Conservation (phyloP, 257 asterid species). For the Paulownia fortunei region DNA sequence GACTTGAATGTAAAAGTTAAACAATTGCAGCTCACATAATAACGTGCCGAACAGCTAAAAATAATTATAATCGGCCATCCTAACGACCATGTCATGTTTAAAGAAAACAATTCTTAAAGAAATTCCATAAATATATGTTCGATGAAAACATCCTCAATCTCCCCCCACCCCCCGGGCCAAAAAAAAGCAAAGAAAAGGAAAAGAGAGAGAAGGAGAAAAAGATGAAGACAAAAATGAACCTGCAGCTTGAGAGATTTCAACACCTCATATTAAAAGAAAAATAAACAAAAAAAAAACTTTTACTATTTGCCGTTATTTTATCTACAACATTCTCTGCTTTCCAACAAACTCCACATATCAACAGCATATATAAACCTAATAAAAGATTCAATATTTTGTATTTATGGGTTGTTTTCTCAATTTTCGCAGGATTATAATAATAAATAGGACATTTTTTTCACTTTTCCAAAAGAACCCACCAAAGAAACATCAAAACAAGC, state of each 20-base stretch:
- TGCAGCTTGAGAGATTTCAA: background rate
- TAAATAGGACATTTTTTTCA: background rate
- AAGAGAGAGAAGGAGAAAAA: background rate
- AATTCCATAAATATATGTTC: background rate
- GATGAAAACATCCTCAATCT: background rate
- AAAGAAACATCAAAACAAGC: slow-evolving; percentile 17
- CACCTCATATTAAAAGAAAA: background rate
- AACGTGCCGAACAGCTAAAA: background rate
- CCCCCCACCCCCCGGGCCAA: background rate
- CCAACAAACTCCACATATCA: background rate
- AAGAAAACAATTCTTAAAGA: background rate
- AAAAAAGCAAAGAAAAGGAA: too few relatives aligned
- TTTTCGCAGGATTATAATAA: background rate
- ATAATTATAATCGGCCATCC: background rate
- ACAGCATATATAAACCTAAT: background rate
- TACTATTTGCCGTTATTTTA: background rate
- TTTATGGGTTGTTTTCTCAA: background rate
- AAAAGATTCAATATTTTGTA: slow-evolving; percentile 16
- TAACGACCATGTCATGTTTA: slow-evolving; percentile 2
- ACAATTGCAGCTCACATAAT: background rate
- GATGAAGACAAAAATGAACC: background rate
- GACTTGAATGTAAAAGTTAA: slow-evolving; percentile 18
- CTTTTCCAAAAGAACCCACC: slow-evolving; percentile 19
- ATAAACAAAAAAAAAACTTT: background rate
- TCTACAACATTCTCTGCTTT: background rate